A percentile compares a stretch with the other conserved stretches of the same genome.
Evolutionary conservation across 139 green algal species (phyloP).

Genomic region (Limnomonas spitsbergensis): DNA sequence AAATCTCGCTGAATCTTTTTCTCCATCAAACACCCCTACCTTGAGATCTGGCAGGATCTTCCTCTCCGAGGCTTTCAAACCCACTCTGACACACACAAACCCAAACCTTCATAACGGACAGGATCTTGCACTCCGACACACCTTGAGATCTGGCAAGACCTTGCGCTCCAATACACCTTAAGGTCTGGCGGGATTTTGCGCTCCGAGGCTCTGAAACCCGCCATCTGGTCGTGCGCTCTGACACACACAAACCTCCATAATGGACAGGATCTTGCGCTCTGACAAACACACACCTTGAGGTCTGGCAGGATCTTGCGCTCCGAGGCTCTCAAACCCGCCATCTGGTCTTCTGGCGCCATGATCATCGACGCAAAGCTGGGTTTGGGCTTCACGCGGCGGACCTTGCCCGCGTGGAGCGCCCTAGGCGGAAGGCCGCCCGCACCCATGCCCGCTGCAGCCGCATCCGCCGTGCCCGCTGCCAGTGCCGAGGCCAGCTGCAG

Average conservation of each 20-base stretch:
- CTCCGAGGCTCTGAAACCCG: slow-evolving; percentile 16
- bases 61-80: slow-evolving; percentile 15
- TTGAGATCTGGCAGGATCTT: no score
- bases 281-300: slow-evolving; percentile 7
- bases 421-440: neutral
- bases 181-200: neutral
- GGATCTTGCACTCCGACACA: no score
- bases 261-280: no score
- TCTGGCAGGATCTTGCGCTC: slow-evolving; percentile 4
- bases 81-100: no score
- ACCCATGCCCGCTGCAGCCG: neutral
- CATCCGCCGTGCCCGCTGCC: no score
- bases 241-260: no score
- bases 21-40: no score
- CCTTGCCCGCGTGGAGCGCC: neutral
- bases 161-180: no score
- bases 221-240: slow-evolving; percentile 28
- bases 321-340: slow-evolving; percentile 19
- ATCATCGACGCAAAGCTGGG: slow-evolving; percentile 11
- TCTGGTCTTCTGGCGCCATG: slow-evolving; percentile 1
- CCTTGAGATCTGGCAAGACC: no score
- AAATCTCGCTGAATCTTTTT: no score
- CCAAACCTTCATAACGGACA: no score
- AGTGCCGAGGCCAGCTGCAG: no score
- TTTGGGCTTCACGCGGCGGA: neutral